Evolutionary conservation across 352 stramenopile genomes (phyloP), one percentile per base, ranked within the genome.

Genomic region (Phytophthora uliginosa): DNA sequence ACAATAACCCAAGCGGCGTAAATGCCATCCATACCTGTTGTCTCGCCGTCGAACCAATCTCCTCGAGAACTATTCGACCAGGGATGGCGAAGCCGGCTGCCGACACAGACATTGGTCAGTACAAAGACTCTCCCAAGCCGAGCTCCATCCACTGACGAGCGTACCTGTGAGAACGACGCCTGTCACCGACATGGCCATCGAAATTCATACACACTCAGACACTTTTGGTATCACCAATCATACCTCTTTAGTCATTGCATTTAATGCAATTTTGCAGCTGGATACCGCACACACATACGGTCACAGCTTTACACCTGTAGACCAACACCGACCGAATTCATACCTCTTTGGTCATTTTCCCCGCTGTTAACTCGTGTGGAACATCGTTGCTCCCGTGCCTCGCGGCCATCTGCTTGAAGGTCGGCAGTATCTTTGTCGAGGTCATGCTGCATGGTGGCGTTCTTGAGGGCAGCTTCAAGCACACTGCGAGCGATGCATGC

Each of bases 51-150:
- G 74, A 74, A 45, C 86, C 83, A 65, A 93, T 86, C 65, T 92
- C 84, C 22, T 90, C 77, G 8, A 94, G 78, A 28, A 94, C 78
- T 22, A 91, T 71, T 26, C 77, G 66, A 2, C 86, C 84, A 9
- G 83, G 80, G 31, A 91, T 77, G 31, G 86, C 84, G 65, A 94
- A 94, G 26, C 80, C 88, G 5, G 76, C 86, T 94, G 57, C 38
- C 38, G 26, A 48, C 15, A 55, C 47, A 48, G 57, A 36, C n/a
- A 20, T 7, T 22, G 22, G 52, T 60, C 22, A 66, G 9, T 50
- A 34, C 13, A 34, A 12, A 33, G 24, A 53, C 53, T 38, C 36
- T 63, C 8, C 15, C 28, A 8, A 36, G 20, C 48, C 47, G 7
- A 12, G 28, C 36, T 5, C 9, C 36, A 17, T 31, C 28, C 28